Base-by-base conservation (phyloP, 2,329 filamentous ascomycete species). In the Shiraia sp. region DNA sequence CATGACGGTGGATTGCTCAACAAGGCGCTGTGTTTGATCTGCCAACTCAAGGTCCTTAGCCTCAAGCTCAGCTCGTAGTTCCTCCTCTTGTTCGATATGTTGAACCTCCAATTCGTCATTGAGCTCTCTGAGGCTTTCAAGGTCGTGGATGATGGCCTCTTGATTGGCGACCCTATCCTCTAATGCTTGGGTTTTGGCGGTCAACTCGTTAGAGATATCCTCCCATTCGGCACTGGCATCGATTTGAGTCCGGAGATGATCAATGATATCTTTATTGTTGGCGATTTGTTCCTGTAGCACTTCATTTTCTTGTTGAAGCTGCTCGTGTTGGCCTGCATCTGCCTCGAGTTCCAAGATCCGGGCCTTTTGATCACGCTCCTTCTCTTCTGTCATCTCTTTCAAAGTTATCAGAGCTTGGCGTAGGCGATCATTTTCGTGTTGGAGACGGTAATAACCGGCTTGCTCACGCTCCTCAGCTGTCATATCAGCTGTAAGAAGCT, bases 21-120 rank as follows among this genome's bases (percentile, higher is more conserved):
- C 77, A 4, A 86, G 79, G 49, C 85, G 83, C 42, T 86, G 84
- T 24, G 79, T 79, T 60, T 95, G 87, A 63, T 97, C 92, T n/a
- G 82, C 78, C 51, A 96, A 87, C 46, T 96, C 74, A 40, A 79
- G 81, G 51, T 96, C 91, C 66, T 88, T 89, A 71, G 90, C 87
- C 64, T 96, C 91, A 40, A 97, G 81, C 59, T 96, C 91, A 57
- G 95, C 88, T 66, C 96, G 90, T 70, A 99, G 81, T 65, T 97
- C 91, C 68, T 92, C 95, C 66, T 95, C 89, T 25, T 90, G 88
- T 63, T 96, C 90, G 3, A 93, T 82, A 62, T 96, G 91, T 63
- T 96, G 96, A 57, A 89, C 81, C 66, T 96, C 91, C 3, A 99
- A 82, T 70, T 99, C 93, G 60, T 97, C 91, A 57, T 90, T 95